phyloP scores from a whole-genome alignment of 1,139 yeast species.

The Blastobotrys petasosporus region DNA sequence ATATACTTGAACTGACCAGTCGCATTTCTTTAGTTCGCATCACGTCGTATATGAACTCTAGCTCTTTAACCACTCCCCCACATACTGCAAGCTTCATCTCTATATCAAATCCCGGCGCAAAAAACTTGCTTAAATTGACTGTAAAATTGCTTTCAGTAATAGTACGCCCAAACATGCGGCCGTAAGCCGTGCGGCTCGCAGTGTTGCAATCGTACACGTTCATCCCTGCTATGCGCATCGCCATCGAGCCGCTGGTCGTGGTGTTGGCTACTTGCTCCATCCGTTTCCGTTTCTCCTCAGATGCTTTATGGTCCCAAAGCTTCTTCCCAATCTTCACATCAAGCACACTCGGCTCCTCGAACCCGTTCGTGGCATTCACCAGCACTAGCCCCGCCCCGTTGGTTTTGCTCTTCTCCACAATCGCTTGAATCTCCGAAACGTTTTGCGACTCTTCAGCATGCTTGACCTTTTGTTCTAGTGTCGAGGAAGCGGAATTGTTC shows the following conservation, averaged over 20 bases:
- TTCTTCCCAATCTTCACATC: constrained; percentile 78
- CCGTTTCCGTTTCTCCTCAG: constrained; percentile 54
- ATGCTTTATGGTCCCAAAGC: constrained; percentile 54
- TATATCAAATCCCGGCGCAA: constrained; percentile 30
- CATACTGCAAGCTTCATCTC: constrained; percentile 31
- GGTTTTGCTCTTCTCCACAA: neutral
- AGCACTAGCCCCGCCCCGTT: constrained; percentile 48
- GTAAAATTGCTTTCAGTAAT: constrained; percentile 42
- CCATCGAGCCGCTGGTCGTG: constrained; percentile 77
- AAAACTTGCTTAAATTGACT: constrained; percentile 49
- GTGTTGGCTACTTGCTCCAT: constrained; percentile 54
- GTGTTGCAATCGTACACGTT: constrained; percentile 41
- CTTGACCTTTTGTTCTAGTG: constrained; percentile 9
- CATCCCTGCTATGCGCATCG: constrained; percentile 86
- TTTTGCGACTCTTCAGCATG: constrained; percentile 15
- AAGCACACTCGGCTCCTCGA: constrained; percentile 58
- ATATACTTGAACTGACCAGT: constrained; percentile 66
- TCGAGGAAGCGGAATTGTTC: constrained; percentile 3
- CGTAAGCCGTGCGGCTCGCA: constrained; percentile 40
- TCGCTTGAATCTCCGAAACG: constrained; percentile 9
- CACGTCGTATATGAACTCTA: constrained; percentile 61
- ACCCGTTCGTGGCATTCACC: constrained; percentile 62
- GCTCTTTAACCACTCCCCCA: constrained; percentile 47
- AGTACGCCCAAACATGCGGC: constrained; percentile 66
- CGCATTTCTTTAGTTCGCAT: constrained; percentile 57